Base-by-base conservation (phyloP, 345 rosid genomes). In the Theobroma cacao region DNA sequence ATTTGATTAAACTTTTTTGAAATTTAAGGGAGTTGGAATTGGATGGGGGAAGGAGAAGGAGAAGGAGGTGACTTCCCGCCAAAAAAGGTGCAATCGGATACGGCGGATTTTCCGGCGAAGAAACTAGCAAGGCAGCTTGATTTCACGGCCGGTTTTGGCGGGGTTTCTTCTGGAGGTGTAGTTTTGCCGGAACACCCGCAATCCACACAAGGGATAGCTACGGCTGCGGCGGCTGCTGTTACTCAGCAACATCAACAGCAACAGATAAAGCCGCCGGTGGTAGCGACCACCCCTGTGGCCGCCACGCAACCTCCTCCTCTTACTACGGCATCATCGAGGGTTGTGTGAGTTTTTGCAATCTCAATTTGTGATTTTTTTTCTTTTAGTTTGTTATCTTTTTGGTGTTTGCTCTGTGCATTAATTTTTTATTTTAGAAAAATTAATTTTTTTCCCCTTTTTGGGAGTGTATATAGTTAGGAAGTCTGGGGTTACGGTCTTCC, bases 121-220 rank as follows among this genome's bases (percentile, higher is more conserved):
- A 92, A 86, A 86, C 91, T 91, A 5, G 99, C 95, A 0, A 78
- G 98, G 89, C 99, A 96, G 86, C 97, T 96, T 69, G 97, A 94
- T 91, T 96, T 96, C 87, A 91, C 98, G 48, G 89, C 83, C 41
- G 80, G 81, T 74, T 58, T 85, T 53, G 87, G 77, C 66, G 84
- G 78, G 79, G 76, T 68, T 48, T 28, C 81, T 77, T 40, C 80
- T 26, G 83, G 82, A 10, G 81, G 80, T 77, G 84, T 75, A 75
- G 85, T 65, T 48, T 75, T 87, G 41, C 94, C 91, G 18, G 91
- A 91, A 65, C 90, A 89, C 61, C 90, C 89, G 60, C 88, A 84
- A 80, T 77, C 77, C 77, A 84, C 47, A 18, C 79, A 2, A 40
- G 45, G 45, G 45, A 40, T 40, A 9, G 60, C 80, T 71, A 7